These are phyloP conservation scores for Massarina eburnea DNA, from an alignment of 2,329 filamentous ascomycete genomes.

Conservation along the genomic window DNA sequence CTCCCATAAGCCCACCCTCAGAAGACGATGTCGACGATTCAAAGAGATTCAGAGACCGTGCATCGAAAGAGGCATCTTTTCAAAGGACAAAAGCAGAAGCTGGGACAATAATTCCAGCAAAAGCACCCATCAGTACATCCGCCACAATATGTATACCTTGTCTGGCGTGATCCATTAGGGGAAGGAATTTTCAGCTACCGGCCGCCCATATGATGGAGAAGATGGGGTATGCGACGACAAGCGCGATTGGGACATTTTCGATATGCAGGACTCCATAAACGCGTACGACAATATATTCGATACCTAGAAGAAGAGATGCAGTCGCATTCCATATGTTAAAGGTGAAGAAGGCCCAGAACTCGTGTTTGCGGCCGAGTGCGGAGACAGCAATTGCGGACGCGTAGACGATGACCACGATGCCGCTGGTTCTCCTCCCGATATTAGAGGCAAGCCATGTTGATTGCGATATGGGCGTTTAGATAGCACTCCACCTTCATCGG, in stretches of 20 bases:
- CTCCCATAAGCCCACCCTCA: neutral
- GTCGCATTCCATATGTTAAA: conserved; percentile 9
- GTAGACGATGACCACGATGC: conserved; percentile 2
- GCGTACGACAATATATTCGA: neutral
- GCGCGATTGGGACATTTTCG: neutral
- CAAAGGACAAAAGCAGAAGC: conserved; percentile 7
- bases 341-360: conserved; percentile 9
- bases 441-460: conserved; percentile 9
- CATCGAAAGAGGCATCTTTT: neutral
- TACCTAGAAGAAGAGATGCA: conserved; percentile 4
- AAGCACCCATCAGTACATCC: conserved; percentile 8
- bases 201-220: conserved; percentile 1
- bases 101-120: conserved; percentile 9
- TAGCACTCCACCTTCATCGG: conserved; percentile 12
- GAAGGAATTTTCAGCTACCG: conserved; percentile 4
- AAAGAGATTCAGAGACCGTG: neutral
- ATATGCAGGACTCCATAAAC: neutral
- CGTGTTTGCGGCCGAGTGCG: conserved; percentile 7
- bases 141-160: conserved; percentile 2
- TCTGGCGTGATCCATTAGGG: conserved; percentile 3
- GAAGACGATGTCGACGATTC: neutral
- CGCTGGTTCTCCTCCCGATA: conserved; percentile 1
- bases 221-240: conserved; percentile 1
- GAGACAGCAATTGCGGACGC: conserved; percentile 12
- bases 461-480: conserved; percentile 13